These are phyloP conservation scores for Bonia amplexicaulis DNA, from an alignment of 176 grass and related monocot genomes.

Conservation along the genomic window DNA sequence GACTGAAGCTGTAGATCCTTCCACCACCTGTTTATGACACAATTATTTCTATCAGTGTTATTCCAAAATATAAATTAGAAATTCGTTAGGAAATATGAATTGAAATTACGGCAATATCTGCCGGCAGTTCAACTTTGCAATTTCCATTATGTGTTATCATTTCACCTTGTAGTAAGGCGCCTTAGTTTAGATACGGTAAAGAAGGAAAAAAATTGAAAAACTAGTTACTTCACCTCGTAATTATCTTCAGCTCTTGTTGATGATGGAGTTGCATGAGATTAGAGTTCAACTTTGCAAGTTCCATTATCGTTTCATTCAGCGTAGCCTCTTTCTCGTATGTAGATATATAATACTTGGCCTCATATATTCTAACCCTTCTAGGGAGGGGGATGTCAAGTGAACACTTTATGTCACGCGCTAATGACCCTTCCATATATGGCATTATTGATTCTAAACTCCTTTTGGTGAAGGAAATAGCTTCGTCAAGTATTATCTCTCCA, in stretches of 20 bases:
- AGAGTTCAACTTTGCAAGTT: conserved; percentile 8
- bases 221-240: background rate
- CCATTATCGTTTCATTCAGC: background rate
- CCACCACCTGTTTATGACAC: background rate
- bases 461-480: background rate
- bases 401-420: background rate
- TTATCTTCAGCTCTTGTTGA: background rate
- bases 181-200: too few relatives aligned
- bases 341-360: background rate
- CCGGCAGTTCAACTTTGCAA: too few relatives aligned
- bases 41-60: background rate
- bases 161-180: too few relatives aligned
- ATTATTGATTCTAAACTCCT: background rate
- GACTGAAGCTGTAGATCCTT: background rate
- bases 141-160: too few relatives aligned
- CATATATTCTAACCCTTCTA: background rate
- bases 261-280: conserved; percentile 1
- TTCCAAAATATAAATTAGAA: background rate
- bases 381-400: conserved; percentile 1
- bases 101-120: background rate
- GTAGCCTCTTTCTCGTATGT: background rate
- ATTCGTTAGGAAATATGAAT: background rate
- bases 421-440: background rate
- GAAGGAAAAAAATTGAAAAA: background rate
- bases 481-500: background rate